These are phyloP conservation scores for Cucumis melo DNA, from an alignment of 306 rosid genomes.

Conservation along the genomic window DNA sequence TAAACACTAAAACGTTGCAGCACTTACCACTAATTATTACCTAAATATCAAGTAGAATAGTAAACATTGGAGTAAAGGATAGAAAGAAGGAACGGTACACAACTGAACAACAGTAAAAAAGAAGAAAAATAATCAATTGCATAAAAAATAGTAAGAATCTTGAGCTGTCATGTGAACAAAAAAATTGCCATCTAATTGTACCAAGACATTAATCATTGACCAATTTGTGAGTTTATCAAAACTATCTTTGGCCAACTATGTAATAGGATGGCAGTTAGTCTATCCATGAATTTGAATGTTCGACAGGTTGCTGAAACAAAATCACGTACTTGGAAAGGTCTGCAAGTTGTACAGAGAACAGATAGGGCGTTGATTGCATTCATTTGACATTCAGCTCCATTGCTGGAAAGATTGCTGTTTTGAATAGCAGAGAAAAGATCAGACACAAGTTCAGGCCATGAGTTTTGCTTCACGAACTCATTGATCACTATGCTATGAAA, in stretches of 20 bases:
- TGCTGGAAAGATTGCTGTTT: slow-evolving; percentile 40
- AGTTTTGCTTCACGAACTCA: slow-evolving; percentile 55
- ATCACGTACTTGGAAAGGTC: slow-evolving; percentile 66
- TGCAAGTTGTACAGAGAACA: slow-evolving; percentile 62
- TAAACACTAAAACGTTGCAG: not conserved
- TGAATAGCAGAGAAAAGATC: slow-evolving; percentile 53
- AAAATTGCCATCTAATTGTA: not conserved
- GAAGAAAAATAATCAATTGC: not conserved
- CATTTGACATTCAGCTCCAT: slow-evolving; percentile 28
- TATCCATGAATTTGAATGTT: not conserved
- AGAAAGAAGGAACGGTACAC: not conserved
- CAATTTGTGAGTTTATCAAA: not conserved
- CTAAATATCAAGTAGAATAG: not conserved
- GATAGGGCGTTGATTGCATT: slow-evolving; percentile 43
- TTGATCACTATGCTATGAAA: slow-evolving; percentile 40
- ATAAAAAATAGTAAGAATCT: not conserved
- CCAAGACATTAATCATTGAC: not conserved
- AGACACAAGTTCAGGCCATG: slow-evolving; percentile 68
- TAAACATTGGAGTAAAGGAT: not conserved
- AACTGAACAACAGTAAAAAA: not conserved
- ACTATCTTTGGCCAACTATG: not conserved
- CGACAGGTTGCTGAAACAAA: not conserved
- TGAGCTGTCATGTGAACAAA: not conserved
- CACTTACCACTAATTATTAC: not conserved
- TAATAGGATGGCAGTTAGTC: not conserved